phyloP scores from a whole-genome alignment of 2,329 filamentous ascomycete genomes.

The Colletotrichum sojae region DNA sequence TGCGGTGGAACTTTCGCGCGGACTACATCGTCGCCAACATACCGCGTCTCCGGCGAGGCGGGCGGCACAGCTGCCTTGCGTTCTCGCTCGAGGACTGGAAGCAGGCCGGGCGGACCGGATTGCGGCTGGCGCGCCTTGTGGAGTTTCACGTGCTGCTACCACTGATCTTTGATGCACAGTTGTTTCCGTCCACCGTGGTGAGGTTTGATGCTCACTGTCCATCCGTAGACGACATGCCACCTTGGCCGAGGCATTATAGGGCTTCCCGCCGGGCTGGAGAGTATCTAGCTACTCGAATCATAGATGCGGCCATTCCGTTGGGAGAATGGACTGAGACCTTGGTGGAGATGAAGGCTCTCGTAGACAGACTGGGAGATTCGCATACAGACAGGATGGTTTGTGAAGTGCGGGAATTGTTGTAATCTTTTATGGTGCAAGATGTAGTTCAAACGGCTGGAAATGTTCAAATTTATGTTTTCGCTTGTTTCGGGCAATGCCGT shows the following conservation, averaged over 20 bases:
- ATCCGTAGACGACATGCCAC: too few relatives aligned
- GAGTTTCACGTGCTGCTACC: neutral
- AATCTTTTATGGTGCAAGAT: neutral
- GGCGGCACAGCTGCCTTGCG: neutral
- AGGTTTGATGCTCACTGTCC: neutral
- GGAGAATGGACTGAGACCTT: constrained; percentile 10
- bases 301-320: neutral
- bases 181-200: neutral
- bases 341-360: constrained; percentile 18
- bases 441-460: too few relatives aligned
- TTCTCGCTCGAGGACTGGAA: constrained; percentile 11
- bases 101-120: too few relatives aligned
- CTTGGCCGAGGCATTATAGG: neutral
- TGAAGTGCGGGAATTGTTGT: neutral
- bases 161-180: neutral
- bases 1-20: constrained; percentile 12
- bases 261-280: neutral
- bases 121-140: neutral
- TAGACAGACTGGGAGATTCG: neutral
- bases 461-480: too few relatives aligned
- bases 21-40: constrained; percentile 18
- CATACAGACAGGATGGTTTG: neutral
- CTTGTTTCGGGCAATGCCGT: too few relatives aligned
- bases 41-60: neutral
- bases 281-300: neutral